A percentile compares a stretch with the other conserved stretches of the same genome.
Conservation (phyloP, 2,329 filamentous ascomycete genomes). For the Nothomitra cinnamomea region DNA sequence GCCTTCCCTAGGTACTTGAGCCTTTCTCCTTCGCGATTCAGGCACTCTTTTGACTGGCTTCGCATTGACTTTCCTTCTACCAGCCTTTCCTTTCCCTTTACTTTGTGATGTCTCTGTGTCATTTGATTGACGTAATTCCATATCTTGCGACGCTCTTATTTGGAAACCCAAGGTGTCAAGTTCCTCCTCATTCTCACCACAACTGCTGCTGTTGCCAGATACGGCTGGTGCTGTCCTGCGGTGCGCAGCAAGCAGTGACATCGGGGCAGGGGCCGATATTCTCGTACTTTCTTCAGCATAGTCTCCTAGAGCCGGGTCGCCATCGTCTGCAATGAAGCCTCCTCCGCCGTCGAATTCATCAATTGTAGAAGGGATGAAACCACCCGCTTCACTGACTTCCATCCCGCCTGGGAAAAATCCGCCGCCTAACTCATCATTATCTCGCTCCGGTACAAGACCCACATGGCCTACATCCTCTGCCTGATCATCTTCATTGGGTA, state of each 20-base stretch:
- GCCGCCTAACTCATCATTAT: conserved; percentile 20
- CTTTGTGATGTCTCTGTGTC: background rate
- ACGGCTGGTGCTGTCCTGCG: background rate
- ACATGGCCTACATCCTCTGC: background rate
- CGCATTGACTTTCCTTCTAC: background rate
- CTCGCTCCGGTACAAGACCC: background rate
- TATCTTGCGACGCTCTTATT: background rate
- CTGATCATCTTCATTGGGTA: background rate
- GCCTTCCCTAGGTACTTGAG: too few species aligned
- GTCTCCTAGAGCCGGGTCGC: conserved; percentile 15
- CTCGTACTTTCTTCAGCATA: conserved; percentile 6
- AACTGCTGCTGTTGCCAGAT: background rate
- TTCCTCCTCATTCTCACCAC: background rate
- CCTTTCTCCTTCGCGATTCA: background rate
- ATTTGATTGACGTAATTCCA: background rate
- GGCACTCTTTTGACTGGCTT: background rate
- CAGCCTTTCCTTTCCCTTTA: background rate
- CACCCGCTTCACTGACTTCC: conserved; percentile 27
- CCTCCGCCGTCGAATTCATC: conserved; percentile 22
- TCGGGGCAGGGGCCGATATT: conserved; percentile 15
- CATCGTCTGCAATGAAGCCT: conserved; percentile 18
- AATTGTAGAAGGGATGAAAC: background rate
- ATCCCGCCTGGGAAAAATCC: conserved; percentile 43
- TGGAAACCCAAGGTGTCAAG: background rate
- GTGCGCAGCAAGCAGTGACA: conserved; percentile 25